A percentile compares a stretch with the other conserved stretches of the same genome.
phyloP scores from a whole-genome alignment of 768 basidiomycete genomes.

The Cyclocybe cylindracea region DNA sequence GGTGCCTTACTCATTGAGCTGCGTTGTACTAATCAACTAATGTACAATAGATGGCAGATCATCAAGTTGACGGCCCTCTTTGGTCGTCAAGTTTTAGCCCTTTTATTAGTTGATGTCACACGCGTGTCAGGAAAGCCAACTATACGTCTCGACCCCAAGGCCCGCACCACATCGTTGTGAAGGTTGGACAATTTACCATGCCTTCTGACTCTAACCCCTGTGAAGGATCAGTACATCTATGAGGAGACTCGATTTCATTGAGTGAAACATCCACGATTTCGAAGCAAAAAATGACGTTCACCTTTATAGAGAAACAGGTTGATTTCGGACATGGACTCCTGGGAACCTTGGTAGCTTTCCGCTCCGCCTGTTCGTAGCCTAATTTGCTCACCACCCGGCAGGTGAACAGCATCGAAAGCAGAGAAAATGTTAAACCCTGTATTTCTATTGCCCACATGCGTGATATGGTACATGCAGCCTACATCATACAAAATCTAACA shows the following conservation, averaged over 20 bases:
- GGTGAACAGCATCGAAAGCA: constrained; percentile 46
- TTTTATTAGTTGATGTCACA: not conserved
- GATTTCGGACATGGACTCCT: constrained; percentile 11
- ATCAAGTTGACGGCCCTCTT: constrained; percentile 32
- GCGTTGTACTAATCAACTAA: not conserved
- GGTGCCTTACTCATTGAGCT: no score
- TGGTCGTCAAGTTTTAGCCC: constrained; percentile 16
- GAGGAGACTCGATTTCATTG: constrained; percentile 21
- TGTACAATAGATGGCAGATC: constrained; percentile 29
- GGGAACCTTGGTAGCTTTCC: constrained; percentile 20
- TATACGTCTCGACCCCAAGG: constrained; percentile 46
- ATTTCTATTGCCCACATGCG: constrained; percentile 38
- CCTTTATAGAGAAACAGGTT: not conserved
- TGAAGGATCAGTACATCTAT: constrained; percentile 30
- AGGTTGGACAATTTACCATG: constrained; percentile 26
- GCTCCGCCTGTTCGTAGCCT: not conserved
- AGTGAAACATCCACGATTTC: constrained; percentile 1
- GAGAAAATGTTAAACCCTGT: constrained; percentile 37
- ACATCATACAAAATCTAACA: no score
- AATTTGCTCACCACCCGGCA: constrained; percentile 6
- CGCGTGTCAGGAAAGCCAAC: constrained; percentile 26
- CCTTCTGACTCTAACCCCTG: not conserved
- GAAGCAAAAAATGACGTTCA: not conserved
- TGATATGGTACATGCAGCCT: constrained; percentile 28
- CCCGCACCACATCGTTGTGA: constrained; percentile 46